A percentile compares a stretch with the other conserved stretches of the same genome.
Evolutionary conservation across 1,139 yeast species (phyloP).

Genomic region (Candida albicans): DNA sequence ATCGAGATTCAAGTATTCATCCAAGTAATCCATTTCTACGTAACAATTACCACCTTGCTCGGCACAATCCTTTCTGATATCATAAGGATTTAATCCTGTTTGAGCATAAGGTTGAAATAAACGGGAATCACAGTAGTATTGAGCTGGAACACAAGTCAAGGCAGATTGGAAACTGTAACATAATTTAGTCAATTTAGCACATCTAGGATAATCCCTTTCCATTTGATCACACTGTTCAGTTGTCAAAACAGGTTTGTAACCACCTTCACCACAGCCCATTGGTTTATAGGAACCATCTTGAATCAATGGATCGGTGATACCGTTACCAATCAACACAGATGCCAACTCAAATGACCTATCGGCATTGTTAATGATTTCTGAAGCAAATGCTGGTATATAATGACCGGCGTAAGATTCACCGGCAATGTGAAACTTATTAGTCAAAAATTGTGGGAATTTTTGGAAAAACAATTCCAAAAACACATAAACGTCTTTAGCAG

Average conservation of each 20-base stretch:
- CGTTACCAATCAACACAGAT: slow-evolving; percentile 80
- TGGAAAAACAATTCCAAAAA: slow-evolving; percentile 76
- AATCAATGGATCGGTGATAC: slow-evolving; percentile 72
- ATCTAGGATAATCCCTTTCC: slow-evolving; percentile 64
- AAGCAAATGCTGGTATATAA: slow-evolving; percentile 77
- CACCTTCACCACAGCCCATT: slow-evolving; percentile 85
- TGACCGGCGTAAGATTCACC: slow-evolving; percentile 92
- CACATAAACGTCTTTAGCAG: slow-evolving; percentile 77
- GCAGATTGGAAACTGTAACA: slow-evolving; percentile 79
- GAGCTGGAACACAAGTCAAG: slow-evolving; percentile 91
- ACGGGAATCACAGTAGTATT: slow-evolving; percentile 52
- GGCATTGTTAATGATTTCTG: slow-evolving; percentile 64
- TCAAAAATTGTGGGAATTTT: slow-evolving; percentile 62
- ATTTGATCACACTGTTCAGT: slow-evolving; percentile 62
- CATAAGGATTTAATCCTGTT: slow-evolving; percentile 85
- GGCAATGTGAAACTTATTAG: slow-evolving; percentile 73
- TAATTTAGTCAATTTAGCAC: slow-evolving; percentile 71
- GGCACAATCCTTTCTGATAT: slow-evolving; percentile 78
- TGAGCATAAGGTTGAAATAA: slow-evolving; percentile 21
- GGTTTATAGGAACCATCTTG: slow-evolving; percentile 73
- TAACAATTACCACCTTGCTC: slow-evolving; percentile 75
- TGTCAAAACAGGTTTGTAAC: slow-evolving; percentile 62
- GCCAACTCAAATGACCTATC: slow-evolving; percentile 67
- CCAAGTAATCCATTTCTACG: slow-evolving; percentile 29
- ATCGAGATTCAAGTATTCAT: slow-evolving; percentile 37